These are phyloP conservation scores for Periconia digitata DNA, from an alignment of 2,329 filamentous ascomycete genomes.

Conservation along the genomic window DNA sequence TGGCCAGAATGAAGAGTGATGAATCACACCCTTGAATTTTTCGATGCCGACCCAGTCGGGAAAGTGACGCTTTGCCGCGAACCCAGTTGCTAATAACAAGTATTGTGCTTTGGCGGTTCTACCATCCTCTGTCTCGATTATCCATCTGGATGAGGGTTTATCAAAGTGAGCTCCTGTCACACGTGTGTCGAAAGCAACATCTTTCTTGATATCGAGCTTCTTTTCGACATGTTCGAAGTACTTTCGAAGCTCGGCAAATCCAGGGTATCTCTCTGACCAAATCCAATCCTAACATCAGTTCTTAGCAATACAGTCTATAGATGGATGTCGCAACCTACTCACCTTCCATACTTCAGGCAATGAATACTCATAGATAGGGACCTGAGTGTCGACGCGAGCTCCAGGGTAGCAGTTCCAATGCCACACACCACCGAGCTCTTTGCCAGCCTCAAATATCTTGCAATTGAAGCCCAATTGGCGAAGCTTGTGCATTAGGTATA, in stretches of 20 bases:
- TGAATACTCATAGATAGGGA: conserved; percentile 52
- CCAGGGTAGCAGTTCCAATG: conserved; percentile 50
- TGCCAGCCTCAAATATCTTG: conserved; percentile 45
- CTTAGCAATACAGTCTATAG: not conserved
- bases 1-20: conserved; percentile 65
- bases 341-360: conserved; percentile 51
- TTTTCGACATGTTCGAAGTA: conserved; percentile 65
- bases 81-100: conserved; percentile 58
- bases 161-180: conserved; percentile 58
- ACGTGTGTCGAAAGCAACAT: conserved; percentile 58
- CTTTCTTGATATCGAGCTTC: conserved; percentile 57
- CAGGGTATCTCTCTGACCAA: conserved; percentile 58
- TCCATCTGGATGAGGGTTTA: conserved; percentile 52
- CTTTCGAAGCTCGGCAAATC: conserved; percentile 53
- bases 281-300: conserved; percentile 53
- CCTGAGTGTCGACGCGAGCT: conserved; percentile 51
- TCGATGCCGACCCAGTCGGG: conserved; percentile 63
- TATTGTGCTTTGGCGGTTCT: conserved; percentile 54
- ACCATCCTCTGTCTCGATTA: conserved; percentile 55
- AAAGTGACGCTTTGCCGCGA: conserved; percentile 63
- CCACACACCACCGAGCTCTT: conserved; percentile 48
- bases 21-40: conserved; percentile 60
- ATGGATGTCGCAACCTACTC: conserved; percentile 1
- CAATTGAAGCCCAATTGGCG: conserved; percentile 44
- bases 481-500: conserved; percentile 46